phyloP scores from a whole-genome alignment of 2,329 filamentous ascomycete species.

The Emmonsiellopsis sp. region DNA sequence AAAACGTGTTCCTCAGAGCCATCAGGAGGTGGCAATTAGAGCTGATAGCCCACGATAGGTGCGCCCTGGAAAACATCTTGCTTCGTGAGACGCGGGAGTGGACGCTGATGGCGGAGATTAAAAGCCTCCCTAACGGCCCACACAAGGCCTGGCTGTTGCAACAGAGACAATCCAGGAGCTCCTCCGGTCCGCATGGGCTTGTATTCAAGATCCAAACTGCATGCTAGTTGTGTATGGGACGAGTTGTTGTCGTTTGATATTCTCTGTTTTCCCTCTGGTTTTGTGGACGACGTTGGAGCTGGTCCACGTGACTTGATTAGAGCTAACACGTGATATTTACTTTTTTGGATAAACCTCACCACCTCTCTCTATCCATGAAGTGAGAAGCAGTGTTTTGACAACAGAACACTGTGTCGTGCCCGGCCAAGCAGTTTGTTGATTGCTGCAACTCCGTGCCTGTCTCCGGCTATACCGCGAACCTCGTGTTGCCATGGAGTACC shows the following conservation, averaged over 20 bases:
- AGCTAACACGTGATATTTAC: neutral
- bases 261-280: neutral
- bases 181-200: neutral
- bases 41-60: neutral
- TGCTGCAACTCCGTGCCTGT: neutral
- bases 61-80: slow-evolving; percentile 6
- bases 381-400: neutral
- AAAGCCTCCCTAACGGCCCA: neutral
- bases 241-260: neutral
- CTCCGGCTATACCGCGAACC: neutral
- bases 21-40: slow-evolving; percentile 7
- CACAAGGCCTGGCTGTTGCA: neutral
- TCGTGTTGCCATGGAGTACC: slow-evolving; percentile 47
- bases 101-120: neutral
- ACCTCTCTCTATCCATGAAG: neutral
- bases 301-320: neutral
- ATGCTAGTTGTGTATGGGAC: neutral
- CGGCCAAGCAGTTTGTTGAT: neutral
- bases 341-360: neutral
- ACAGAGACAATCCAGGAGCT: neutral
- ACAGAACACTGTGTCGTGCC: neutral
- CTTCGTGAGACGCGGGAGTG: slow-evolving; percentile 2
- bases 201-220: slow-evolving; percentile 1
- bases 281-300: neutral
- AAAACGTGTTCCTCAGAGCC: slow-evolving; percentile 6